Base-by-base conservation (phyloP, 106 monocot species). In the Dactylorhiza incarnata region DNA sequence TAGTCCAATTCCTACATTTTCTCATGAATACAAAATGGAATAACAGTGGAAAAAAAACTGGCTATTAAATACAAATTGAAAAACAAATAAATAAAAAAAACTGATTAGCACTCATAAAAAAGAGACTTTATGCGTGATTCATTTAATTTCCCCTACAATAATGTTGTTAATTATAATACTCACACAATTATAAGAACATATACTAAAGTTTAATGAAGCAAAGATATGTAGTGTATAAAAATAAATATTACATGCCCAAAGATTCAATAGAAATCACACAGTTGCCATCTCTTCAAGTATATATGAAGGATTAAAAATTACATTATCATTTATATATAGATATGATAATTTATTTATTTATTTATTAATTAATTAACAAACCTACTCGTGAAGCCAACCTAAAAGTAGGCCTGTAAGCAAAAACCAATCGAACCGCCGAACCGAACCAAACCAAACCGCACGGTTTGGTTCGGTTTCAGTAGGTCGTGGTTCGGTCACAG, bases 331-430 rank as follows among this genome's bases (percentile, higher is more conserved):
- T 59, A 13, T n/a, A n/a, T n/a, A n/a, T 65, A 20, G 12, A 24
- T 11, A 25, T 65, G 29, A 65, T 5, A 65, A 65, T 37, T 65
- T 26, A 65, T 29, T n/a, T n/a, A n/a, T n/a, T n/a, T n/a, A n/a
- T n/a, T n/a, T n/a, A n/a, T n/a, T n/a, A n/a, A n/a, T n/a, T 37
- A 37, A 37, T 37, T 37, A 37, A 37, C 1, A 65, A 46, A 69
- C 69, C 46, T 69, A 45, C 12, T 62, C 12, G 2, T 84, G 76
- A 80, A 84, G 79, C 79, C 80, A 65, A 43, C n/a, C n/a, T n/a
- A n/a, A n/a, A n/a, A n/a, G n/a, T n/a, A n/a, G n/a, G n/a, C n/a
- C n/a, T n/a, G n/a, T n/a, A n/a, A n/a, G n/a, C n/a, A n/a, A n/a
- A n/a, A n/a, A n/a, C n/a, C n/a, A n/a, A n/a, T n/a, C n/a, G n/a